phyloP scores from a whole-genome alignment of 768 basidiomycete genomes.

The Agaricus subrufescens region DNA sequence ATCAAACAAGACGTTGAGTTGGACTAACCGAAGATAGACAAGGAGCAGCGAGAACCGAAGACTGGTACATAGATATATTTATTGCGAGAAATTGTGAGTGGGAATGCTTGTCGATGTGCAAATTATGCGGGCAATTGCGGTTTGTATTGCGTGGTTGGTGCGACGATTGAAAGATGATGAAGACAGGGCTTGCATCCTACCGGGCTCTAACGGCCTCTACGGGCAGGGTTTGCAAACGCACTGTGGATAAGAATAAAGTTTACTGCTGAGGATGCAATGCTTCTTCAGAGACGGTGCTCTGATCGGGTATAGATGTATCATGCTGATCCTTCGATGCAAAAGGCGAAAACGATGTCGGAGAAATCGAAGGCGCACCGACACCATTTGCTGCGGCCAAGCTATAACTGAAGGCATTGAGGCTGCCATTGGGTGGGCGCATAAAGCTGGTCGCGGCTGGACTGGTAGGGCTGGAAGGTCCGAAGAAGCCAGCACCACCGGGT shows the following conservation, averaged over 20 bases:
- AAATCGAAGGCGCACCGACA: constrained; percentile 13
- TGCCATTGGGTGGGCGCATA: constrained; percentile 27
- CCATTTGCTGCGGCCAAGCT: constrained; percentile 19
- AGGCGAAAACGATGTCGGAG: constrained; percentile 29
- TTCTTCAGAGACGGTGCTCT: constrained; percentile 25
- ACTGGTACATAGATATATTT: constrained; percentile 17
- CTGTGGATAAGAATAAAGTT: constrained; percentile 27
- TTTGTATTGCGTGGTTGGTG: constrained; percentile 16
- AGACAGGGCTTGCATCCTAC: constrained; percentile 23
- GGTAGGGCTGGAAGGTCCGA: constrained; percentile 15
- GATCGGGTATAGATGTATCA: constrained; percentile 33
- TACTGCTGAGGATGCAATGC: constrained; percentile 26
- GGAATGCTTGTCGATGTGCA: constrained; percentile 13
- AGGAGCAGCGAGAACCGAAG: constrained; percentile 11
- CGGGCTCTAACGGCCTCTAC: constrained; percentile 45
- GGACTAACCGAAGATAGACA: constrained; percentile 15
- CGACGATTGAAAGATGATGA: constrained; percentile 18
- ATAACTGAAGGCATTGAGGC: constrained; percentile 22
- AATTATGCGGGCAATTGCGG: constrained; percentile 12
- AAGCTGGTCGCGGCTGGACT: constrained; percentile 26
- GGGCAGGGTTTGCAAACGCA: constrained; percentile 17
- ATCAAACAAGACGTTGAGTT: constrained; percentile 7
- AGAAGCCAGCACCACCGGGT: constrained; percentile 11
- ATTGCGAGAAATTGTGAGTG: constrained; percentile 11
- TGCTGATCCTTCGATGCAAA: constrained; percentile 29